These are phyloP conservation scores for Diaporthe citri DNA, from an alignment of 2,329 filamentous ascomycete species.

Conservation along the genomic window DNA sequence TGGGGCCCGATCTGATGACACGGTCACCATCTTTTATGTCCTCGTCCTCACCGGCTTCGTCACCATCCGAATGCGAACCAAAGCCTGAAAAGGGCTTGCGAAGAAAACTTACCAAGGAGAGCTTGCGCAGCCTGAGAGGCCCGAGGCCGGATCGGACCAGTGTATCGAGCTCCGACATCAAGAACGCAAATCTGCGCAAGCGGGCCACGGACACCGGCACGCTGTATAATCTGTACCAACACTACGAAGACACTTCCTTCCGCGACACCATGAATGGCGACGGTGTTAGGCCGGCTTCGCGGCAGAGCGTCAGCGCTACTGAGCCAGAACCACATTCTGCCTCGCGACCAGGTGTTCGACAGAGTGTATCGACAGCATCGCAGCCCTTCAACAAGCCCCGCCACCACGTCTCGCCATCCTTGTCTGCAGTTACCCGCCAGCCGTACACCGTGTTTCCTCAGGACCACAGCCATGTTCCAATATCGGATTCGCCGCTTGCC, in stretches of 20 bases:
- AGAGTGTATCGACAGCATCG: conserved; percentile 22
- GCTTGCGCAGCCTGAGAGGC: conserved; percentile 42
- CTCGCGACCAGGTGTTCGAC: conserved; percentile 22
- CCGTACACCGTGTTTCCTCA: conserved; percentile 26
- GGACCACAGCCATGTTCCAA: conserved; percentile 46
- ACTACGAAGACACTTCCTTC: conserved; percentile 70
- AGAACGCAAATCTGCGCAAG: conserved; percentile 26
- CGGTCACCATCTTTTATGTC: conserved; percentile 60
- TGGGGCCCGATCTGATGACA: conserved; percentile 53
- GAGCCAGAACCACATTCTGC: conserved; percentile 9
- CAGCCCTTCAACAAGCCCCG: conserved; percentile 12
- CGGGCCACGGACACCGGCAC: conserved; percentile 51
- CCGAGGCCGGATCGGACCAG: background rate
- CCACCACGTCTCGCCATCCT: conserved; percentile 38
- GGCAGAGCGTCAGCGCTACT: conserved; percentile 1
- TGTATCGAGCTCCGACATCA: conserved; percentile 21
- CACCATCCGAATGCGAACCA: conserved; percentile 44
- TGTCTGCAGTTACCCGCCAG: conserved; percentile 29
- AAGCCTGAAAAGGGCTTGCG: conserved; percentile 48
- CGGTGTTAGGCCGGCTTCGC: conserved; percentile 20
- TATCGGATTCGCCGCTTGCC: conserved; percentile 46
- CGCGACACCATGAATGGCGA: conserved; percentile 54
- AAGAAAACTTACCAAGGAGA: conserved; percentile 54
- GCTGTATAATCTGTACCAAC: conserved; percentile 66
- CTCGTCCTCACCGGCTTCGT: conserved; percentile 50